Evolutionary conservation across 176 grass and related monocot genomes (phyloP), one percentile per base, ranked within the genome.

Genomic region (Thinopyrum elongatum): DNA sequence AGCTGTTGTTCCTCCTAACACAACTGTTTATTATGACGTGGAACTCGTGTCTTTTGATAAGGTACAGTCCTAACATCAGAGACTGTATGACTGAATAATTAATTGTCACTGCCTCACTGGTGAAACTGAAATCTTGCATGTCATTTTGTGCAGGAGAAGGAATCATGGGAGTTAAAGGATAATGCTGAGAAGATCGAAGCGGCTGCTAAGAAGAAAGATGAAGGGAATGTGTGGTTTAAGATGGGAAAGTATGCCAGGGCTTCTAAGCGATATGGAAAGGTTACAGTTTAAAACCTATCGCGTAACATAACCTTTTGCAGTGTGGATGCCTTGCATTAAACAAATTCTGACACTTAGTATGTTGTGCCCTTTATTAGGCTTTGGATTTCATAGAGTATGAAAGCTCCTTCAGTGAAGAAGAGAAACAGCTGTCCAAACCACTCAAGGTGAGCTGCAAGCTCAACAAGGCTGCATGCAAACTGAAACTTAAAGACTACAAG

Each of bases 391-490:
- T 97, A 1, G 92, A 97, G 39, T 94, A 90, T 4, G 90, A 92
- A 69, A 94, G 80, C 77, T 94, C 94, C 73, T 97, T 94, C 42
- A 94, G 80, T 30, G 88, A 97, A 33, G 92, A 97, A 82, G 94
- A 97, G 47, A 97, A 97, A 64, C 71, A 94, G 77, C 74, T 80
- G 23, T 90, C 90, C 0, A 87, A 90, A 89, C 70, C 80, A 73
- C 81, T 97, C 44, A 94, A 94, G 65, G 68, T 94, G 64, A 97
- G 86, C 75, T 94, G 94, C 81, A 94, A 94, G 74, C 94, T 97
- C 82, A 97, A 97, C 34, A 89, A 94, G 83, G 92, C 92, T 33
- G 94, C 94, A 41, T 97, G 94, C 81, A 97, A 97, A 82, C 90
- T 97, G 70, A 90, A 89, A 75, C 80, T 97, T 64, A 90, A 90